Evolutionary conservation across 1,284 basidiomycete genomes (phyloP), one percentile per base, ranked within the genome.

Genomic region (Tremellales sp.): DNA sequence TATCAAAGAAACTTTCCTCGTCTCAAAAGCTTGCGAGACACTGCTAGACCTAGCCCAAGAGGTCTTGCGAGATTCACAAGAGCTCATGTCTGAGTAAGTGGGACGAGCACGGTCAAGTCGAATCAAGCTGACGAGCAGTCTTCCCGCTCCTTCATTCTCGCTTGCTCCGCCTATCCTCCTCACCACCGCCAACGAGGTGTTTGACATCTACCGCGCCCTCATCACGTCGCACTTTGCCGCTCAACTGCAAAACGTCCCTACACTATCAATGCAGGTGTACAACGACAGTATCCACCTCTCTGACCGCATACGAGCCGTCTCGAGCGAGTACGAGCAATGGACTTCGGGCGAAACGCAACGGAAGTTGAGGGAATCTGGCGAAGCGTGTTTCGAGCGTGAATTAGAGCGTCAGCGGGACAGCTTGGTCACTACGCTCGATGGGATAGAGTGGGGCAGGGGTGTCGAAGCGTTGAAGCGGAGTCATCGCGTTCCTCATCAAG

Each of bases 241-340:
- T 21, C 75, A 79, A 23, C 72, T 89, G 33, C 64, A 73, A 13
- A 73, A 79, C 29, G 79, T 81, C 0, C 77, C 85, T 4, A 81
- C 82, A 13, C 74, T 80, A 24, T 77, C 81, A 1, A 85, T 97
- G 80, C 82, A 85, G 45, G 87, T 89, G 65, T 84, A 87, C 22
- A 97, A 97, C 70, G 89, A 96, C 58, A 90, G 85, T 60, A 67
- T 80, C 23, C 91, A 86, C 68, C 76, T 97, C 12, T 72, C 78
- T 0, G 56, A 64, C 4, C 61, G 4, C 59, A 46, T 24, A 51
- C 76, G 72, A 11, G 70, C 26, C 27, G 43, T 17, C 1, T 33
- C 23, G 21, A 76, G 7, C 70, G 77, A 43, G 66, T 87, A 43
- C 78, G 73, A 53, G 64, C 81, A n/a, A n/a, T 24, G 39, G 39